Evolutionary conservation across 345 rosid genomes (phyloP).

Genomic region (Populus simonii): DNA sequence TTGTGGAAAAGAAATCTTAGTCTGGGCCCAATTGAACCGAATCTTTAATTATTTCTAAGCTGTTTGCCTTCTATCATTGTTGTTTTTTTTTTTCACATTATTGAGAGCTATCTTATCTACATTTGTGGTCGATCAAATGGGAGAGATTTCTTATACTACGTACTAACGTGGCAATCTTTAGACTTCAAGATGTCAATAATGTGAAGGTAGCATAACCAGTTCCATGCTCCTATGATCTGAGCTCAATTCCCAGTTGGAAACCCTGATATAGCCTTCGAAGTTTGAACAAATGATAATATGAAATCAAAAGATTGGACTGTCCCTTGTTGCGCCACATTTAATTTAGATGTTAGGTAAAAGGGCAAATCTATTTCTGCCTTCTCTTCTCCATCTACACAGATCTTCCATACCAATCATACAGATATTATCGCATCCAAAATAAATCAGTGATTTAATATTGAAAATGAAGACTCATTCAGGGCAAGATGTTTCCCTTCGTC

Average conservation of each 20-base stretch:
- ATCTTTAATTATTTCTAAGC: background rate
- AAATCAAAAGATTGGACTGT: background rate
- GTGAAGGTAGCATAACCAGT: background rate
- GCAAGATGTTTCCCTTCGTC: background rate
- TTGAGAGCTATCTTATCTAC: no score
- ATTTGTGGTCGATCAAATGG: background rate
- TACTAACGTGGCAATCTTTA: background rate
- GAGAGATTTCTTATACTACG: background rate
- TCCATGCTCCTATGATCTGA: no score
- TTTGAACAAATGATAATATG: background rate
- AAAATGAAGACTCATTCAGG: background rate
- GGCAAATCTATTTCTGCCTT: slow-evolving; percentile 11
- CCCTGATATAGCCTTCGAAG: slow-evolving; percentile 1
- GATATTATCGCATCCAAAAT: background rate
- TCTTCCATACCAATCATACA: background rate
- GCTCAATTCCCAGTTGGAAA: background rate
- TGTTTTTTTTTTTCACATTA: background rate
- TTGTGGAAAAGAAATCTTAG: background rate
- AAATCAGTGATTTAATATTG: background rate
- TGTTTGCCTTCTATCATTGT: background rate
- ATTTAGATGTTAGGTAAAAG: slow-evolving; percentile 25
- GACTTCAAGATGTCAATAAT: background rate
- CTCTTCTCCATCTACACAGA: background rate
- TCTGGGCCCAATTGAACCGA: background rate
- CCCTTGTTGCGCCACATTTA: slow-evolving; percentile 5